A percentile compares a stretch with the other conserved stretches of the same genome.
These are phyloP conservation scores for Liriodendron chinense DNA, from an alignment of 164 flowering plant genomes.

Conservation along the genomic window DNA sequence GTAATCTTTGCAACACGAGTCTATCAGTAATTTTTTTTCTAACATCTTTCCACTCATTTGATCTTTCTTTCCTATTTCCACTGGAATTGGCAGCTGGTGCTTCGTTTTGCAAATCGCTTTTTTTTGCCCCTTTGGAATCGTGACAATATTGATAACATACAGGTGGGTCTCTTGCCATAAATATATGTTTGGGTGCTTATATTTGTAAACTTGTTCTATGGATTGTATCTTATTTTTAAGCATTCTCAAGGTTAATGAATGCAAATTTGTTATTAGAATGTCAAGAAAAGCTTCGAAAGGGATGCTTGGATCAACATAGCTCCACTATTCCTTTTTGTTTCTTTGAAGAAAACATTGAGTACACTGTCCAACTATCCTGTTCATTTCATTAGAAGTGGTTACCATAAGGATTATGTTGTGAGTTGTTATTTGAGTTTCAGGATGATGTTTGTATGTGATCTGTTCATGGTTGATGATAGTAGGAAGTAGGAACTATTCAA, in stretches of 20 bases:
- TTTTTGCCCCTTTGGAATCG: conserved; percentile 81
- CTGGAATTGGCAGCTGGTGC: conserved; percentile 56
- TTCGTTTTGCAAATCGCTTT: conserved; percentile 79
- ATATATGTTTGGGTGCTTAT: background rate
- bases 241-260: background rate
- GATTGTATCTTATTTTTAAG: background rate
- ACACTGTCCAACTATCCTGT: no score
- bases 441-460: no score
- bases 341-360: no score
- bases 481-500: no score
- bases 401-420: no score
- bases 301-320: background rate
- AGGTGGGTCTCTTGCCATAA: conserved; percentile 34
- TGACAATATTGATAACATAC: conserved; percentile 65
- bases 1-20: conserved; percentile 33
- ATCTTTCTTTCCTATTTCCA: conserved; percentile 4
- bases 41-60: background rate
- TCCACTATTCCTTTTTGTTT: no score
- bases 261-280: background rate
- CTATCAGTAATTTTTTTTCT: background rate
- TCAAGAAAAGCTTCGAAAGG: background rate
- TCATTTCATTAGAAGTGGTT: no score
- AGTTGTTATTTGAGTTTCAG: no score
- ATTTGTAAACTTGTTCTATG: background rate
- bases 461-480: no score